Evolutionary conservation across 2,329 filamentous ascomycete genomes (phyloP).

Genomic region (Thielaviopsis punctulata): DNA sequence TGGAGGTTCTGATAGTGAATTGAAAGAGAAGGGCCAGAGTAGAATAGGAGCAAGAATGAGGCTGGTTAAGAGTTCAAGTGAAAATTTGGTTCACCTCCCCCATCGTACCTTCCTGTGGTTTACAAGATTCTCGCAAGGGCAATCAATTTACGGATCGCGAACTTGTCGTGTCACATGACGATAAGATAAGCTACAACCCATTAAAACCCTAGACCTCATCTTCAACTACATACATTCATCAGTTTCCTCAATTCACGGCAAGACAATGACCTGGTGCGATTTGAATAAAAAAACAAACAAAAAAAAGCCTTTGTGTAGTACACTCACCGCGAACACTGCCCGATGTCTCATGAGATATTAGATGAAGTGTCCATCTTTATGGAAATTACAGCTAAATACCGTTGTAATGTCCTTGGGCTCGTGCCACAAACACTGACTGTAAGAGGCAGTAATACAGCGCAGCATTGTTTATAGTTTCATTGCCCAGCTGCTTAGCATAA

Average conservation of each 20-base stretch:
- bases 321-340: background rate
- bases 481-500: too few relatives aligned
- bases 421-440: background rate
- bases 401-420: background rate
- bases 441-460: background rate
- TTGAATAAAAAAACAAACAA: background rate
- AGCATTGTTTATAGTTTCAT: too few relatives aligned
- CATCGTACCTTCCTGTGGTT: background rate
- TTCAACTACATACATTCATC: background rate
- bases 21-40: background rate
- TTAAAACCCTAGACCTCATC: background rate
- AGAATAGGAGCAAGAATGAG: background rate
- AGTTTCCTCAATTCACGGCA: background rate
- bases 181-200: background rate
- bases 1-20: background rate
- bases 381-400: background rate
- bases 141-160: background rate
- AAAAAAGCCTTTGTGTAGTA: background rate
- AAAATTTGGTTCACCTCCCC: background rate
- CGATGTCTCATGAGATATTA: background rate
- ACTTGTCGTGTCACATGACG: constrained; percentile 1
- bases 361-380: background rate
- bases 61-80: background rate
- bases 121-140: background rate
- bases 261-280: background rate